These are phyloP conservation scores for Cercospora sp. DNA, from an alignment of 2,329 filamentous ascomycete genomes.

Conservation along the genomic window DNA sequence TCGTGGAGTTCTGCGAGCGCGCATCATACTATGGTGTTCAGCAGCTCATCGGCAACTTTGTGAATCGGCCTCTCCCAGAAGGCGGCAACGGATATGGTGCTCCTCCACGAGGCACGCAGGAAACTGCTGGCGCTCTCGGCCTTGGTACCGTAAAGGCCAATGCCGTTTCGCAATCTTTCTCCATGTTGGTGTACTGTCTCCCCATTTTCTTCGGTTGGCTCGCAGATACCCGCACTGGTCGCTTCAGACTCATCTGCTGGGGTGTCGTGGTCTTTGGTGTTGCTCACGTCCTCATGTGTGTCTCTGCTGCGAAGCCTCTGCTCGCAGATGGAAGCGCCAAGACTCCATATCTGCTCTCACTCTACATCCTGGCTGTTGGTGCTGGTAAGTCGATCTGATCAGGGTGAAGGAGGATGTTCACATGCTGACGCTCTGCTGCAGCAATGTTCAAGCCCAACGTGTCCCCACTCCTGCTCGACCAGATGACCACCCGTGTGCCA, in stretches of 20 bases:
- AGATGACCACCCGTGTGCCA: slow-evolving; percentile 44
- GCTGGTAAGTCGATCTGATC: slow-evolving; percentile 48
- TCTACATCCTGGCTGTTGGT: slow-evolving; percentile 44
- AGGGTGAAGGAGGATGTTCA: slow-evolving; percentile 43
- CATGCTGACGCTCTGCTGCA: neutral
- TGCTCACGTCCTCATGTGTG: slow-evolving; percentile 39
- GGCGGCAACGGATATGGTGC: slow-evolving; percentile 32
- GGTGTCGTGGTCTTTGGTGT: slow-evolving; percentile 45
- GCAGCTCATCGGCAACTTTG: slow-evolving; percentile 52
- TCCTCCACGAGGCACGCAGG: slow-evolving; percentile 44
- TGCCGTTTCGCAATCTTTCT: slow-evolving; percentile 56
- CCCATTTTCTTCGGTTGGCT: slow-evolving; percentile 53
- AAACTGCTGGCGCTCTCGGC: slow-evolving; percentile 57
- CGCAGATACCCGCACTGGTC: slow-evolving; percentile 47
- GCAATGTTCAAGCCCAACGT: slow-evolving; percentile 73
- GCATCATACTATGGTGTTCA: slow-evolving; percentile 48
- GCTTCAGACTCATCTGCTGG: slow-evolving; percentile 42
- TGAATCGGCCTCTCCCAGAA: slow-evolving; percentile 36
- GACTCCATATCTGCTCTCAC: slow-evolving; percentile 45
- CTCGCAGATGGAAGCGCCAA: slow-evolving; percentile 41
- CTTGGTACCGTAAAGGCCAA: slow-evolving; percentile 69
- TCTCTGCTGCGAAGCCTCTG: slow-evolving; percentile 27
- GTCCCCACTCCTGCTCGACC: slow-evolving; percentile 51
- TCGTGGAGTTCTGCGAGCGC: slow-evolving; percentile 52
- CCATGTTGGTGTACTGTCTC: slow-evolving; percentile 57